phyloP scores from a whole-genome alignment of 805 yeast genomes.

The Yamadazyma endophytica region DNA sequence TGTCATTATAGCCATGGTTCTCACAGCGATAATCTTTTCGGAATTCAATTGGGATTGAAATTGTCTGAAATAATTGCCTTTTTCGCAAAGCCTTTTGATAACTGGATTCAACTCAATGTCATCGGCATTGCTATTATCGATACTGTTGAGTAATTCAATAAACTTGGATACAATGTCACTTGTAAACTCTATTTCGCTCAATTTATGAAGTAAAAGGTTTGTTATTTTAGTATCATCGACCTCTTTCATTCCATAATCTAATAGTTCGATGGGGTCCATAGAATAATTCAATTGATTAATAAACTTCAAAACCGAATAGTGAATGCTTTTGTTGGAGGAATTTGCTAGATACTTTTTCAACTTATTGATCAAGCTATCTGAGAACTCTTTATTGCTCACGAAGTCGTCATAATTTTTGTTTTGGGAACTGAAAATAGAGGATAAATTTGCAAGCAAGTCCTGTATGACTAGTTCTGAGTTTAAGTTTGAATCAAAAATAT shows the following conservation, averaged over 20 bases:
- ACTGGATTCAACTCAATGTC: background rate
- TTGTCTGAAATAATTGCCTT: slow-evolving; percentile 6
- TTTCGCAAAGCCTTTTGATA: slow-evolving; percentile 4
- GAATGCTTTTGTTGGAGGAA: slow-evolving; percentile 6
- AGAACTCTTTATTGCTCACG: slow-evolving; percentile 3
- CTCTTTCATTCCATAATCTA: slow-evolving; percentile 5
- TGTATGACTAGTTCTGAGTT: slow-evolving; percentile 10
- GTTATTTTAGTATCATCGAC: slow-evolving; percentile 6
- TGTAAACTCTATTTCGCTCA: slow-evolving; percentile 1
- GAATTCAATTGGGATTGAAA: slow-evolving; percentile 5
- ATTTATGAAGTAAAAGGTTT: slow-evolving; percentile 8
- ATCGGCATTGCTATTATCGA: slow-evolving; percentile 4
- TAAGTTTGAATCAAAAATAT: slow-evolving; percentile 5
- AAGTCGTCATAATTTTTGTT: slow-evolving; percentile 6
- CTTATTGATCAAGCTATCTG: slow-evolving; percentile 3
- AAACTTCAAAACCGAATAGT: slow-evolving; percentile 8
- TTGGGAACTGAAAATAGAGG: no score
- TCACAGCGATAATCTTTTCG: slow-evolving; percentile 4
- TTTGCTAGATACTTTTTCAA: slow-evolving; percentile 7
- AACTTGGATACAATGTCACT: background rate
- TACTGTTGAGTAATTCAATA: slow-evolving; percentile 4
- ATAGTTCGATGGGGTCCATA: slow-evolving; percentile 6
- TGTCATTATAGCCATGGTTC: slow-evolving; percentile 5
- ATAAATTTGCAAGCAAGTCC: no score
- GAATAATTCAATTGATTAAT: slow-evolving; percentile 8